phyloP scores from a whole-genome alignment of 2,329 filamentous ascomycete species.

The Colletotrichum musae region DNA sequence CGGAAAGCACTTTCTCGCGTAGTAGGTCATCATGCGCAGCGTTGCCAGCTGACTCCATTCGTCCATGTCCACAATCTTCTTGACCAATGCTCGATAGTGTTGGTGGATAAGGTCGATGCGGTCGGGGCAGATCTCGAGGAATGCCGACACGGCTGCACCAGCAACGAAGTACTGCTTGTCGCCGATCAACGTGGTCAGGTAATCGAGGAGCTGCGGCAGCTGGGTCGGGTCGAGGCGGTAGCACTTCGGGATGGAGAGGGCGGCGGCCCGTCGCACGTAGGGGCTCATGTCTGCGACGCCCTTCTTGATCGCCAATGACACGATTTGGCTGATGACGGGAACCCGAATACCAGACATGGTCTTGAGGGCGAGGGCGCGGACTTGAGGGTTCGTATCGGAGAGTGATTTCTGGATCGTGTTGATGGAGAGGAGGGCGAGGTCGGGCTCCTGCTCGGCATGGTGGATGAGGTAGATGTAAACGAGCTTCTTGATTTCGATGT shows the following conservation, averaged over 20 bases:
- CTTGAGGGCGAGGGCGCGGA: conserved; percentile 90
- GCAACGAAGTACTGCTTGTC: conserved; percentile 98
- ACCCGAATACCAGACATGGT: conserved; percentile 99
- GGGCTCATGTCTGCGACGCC: conserved; percentile 95
- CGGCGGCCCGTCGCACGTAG: conserved; percentile 91
- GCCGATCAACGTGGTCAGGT: conserved; percentile 81
- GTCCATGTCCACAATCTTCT: conserved; percentile 98
- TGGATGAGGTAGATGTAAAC: conserved; percentile 99
- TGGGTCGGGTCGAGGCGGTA: conserved; percentile 91
- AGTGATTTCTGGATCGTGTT: conserved; percentile 99
- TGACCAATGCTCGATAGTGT: conserved; percentile 87
- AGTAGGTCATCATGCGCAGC: conserved; percentile 84
- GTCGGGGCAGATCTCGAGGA: conserved; percentile 90
- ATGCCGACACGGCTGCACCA: conserved; percentile 90
- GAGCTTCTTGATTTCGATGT: conserved; percentile 95
- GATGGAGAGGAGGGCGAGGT: conserved; percentile 95
- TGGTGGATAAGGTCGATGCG: conserved; percentile 90
- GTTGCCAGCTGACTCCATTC: conserved; percentile 96
- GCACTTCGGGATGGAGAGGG: conserved; percentile 95
- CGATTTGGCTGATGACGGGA: conserved; percentile 97
- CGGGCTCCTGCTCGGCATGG: conserved; percentile 95
- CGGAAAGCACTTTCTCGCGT: conserved; percentile 91
- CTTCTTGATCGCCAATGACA: conserved; percentile 95
- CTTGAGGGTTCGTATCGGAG: conserved; percentile 90
- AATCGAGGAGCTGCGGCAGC: conserved; percentile 86